Evolutionary conservation across 306 rosid species (phyloP), one percentile per base, ranked within the genome.

Genomic region (Acmispon strigosus): DNA sequence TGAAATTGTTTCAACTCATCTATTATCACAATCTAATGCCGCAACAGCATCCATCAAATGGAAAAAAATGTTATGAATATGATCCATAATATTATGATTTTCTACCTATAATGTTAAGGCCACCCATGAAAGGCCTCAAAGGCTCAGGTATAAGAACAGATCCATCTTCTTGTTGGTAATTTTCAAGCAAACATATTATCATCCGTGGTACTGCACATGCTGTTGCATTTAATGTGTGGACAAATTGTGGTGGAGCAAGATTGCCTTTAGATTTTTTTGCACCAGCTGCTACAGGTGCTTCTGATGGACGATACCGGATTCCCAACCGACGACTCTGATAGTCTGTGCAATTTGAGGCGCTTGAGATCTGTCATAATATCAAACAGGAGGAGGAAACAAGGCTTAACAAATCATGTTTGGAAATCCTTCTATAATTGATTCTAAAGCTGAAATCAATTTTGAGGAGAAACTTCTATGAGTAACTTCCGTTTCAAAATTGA

Each of bases 151-250:
- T 83, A 66, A 83, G 63, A 37, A 89, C 86, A 37, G 87, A 84
- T 19, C 98, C 98, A 37, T 89, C 95, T 86, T 89, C 87, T 83
- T 86, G 96, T 80, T 92, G 98, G 83, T 87, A 83, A 82, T 86
- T 89, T 78, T 92, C 98, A 14, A 93, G 92, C 70, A 90, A 71
- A 63, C 98, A 88, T 37, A 93, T 69, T 49, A 93, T 87, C 98
- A 93, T 90, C 53, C 94, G 83, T 0, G 97, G 97, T 24, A 88
- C 88, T 2, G 97, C 98, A 83, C 98, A 90, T 9, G 98, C 98
- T 11, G 98, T 93, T 29, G 98, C 98, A 61, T 93, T 93, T 69
- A 93, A 76, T n/a, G n/a, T n/a, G n/a, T n/a, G n/a, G n/a, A n/a
- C n/a, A n/a, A n/a, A n/a, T 55, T 81, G 83, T 6, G 96, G 89